A percentile compares a stretch with the other conserved stretches of the same genome.
These are phyloP conservation scores for Exsudoporus frostii DNA, from an alignment of 768 basidiomycete species.

Conservation along the genomic window DNA sequence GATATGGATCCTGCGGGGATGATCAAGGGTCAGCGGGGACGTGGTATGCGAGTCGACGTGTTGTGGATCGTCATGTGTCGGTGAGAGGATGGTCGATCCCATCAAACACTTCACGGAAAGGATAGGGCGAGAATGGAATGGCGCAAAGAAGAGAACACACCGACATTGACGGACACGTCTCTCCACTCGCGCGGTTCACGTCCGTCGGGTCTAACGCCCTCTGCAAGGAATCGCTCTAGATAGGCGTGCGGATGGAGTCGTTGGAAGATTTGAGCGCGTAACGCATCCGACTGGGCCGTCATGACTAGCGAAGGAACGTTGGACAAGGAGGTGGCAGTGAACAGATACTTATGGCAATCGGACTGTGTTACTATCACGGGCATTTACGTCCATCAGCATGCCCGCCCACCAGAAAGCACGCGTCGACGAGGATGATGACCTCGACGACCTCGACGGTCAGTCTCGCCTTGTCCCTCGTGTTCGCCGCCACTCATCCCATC, in stretches of 20 bases:
- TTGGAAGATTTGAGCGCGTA: slow-evolving; percentile 59
- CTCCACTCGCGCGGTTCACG: slow-evolving; percentile 68
- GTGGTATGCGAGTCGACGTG: not conserved
- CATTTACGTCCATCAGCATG: slow-evolving; percentile 5
- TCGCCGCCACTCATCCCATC: slow-evolving; percentile 7
- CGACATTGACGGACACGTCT: slow-evolving; percentile 73
- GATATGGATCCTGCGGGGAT: slow-evolving; percentile 74
- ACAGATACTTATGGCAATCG: slow-evolving; percentile 1
- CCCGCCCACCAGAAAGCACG: slow-evolving; percentile 12
- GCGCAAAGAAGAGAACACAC: slow-evolving; percentile 41
- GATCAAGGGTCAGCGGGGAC: not conserved
- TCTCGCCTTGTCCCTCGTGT: not conserved
- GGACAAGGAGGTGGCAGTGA: not conserved
- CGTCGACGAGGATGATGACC: slow-evolving; percentile 37
- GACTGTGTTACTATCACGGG: too few relatives aligned
- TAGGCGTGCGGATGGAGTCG: slow-evolving; percentile 87
- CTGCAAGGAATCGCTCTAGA: slow-evolving; percentile 78
- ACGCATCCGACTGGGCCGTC: slow-evolving; percentile 20
- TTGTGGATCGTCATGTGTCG: too few relatives aligned
- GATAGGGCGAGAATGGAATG: too few relatives aligned
- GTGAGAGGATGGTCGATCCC: too few relatives aligned
- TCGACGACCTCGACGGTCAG: slow-evolving; percentile 44
- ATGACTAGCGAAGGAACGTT: not conserved
- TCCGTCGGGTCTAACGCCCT: slow-evolving; percentile 81
- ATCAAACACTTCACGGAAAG: too few relatives aligned